Percentiles rank a stretch among this genome's conserved stretches.
Conservation (phyloP, 768 basidiomycete species). For the Lyophyllum decastes region DNA sequence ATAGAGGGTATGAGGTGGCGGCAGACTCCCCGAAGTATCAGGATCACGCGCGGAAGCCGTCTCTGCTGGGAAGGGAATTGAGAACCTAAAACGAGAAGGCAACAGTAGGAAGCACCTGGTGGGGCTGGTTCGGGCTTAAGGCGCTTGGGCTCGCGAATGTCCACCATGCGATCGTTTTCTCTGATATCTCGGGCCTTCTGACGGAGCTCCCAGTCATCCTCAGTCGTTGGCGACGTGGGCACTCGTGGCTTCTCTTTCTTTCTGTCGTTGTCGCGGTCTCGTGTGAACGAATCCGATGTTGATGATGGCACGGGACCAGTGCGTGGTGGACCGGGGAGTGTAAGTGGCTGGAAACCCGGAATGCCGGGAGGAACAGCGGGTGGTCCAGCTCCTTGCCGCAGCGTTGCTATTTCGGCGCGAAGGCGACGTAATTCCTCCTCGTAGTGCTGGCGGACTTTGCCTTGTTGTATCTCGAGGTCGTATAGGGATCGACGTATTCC, state of each 20-base stretch:
- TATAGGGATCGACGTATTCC: slow-evolving; percentile 88
- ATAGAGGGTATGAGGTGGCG: slow-evolving; percentile 28
- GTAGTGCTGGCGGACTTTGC: slow-evolving; percentile 82
- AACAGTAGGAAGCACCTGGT: background rate
- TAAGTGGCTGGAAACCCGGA: slow-evolving; percentile 15
- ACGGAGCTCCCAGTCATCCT: slow-evolving; percentile 17
- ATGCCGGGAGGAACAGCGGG: slow-evolving; percentile 14
- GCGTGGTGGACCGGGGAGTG: slow-evolving; percentile 8
- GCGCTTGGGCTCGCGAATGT: slow-evolving; percentile 29
- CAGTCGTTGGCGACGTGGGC: slow-evolving; percentile 14
- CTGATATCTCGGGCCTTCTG: slow-evolving; percentile 15
- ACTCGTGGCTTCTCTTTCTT: slow-evolving; percentile 21
- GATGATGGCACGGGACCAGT: slow-evolving; percentile 1
- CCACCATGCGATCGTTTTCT: slow-evolving; percentile 30
- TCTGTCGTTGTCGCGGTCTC: slow-evolving; percentile 38
- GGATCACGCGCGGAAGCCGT: slow-evolving; percentile 30
- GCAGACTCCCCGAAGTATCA: slow-evolving; percentile 32
- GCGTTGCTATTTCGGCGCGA: slow-evolving; percentile 61
- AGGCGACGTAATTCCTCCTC: slow-evolving; percentile 81
- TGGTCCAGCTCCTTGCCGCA: slow-evolving; percentile 19
- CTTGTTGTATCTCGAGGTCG: slow-evolving; percentile 88
- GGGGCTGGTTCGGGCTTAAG: slow-evolving; percentile 12
- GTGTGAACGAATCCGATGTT: background rate
- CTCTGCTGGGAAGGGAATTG: slow-evolving; percentile 20
- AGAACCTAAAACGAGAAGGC: background rate